These are phyloP conservation scores for Hibiscus tridactylites DNA, from an alignment of 345 rosid genomes.

Conservation along the genomic window DNA sequence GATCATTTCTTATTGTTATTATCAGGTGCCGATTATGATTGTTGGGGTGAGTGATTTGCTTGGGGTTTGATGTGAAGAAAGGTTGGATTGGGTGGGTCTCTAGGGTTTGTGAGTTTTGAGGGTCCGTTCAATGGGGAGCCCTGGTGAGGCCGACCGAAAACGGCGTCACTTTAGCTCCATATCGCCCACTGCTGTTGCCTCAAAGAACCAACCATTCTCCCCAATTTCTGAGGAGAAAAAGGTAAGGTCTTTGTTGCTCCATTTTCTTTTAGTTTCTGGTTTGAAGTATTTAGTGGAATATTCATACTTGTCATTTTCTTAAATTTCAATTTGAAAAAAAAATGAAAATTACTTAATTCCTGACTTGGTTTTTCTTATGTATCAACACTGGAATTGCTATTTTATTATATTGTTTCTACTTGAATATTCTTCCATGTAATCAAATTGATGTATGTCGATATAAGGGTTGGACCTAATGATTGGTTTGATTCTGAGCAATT, in stretches of 20 bases:
- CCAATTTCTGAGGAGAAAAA: conserved; percentile 77
- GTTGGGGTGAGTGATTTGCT: not conserved
- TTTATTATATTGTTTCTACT: not conserved
- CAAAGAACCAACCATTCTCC: conserved; percentile 57
- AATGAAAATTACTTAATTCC: not conserved
- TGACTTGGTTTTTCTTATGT: not conserved
- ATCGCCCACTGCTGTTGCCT: conserved; percentile 65
- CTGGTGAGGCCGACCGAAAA: conserved; percentile 89
- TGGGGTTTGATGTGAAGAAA: conserved; percentile 20
- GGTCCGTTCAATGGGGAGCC: conserved; percentile 60
- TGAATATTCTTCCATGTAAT: not conserved
- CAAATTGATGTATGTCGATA: not conserved
- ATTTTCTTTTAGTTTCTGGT: not conserved
- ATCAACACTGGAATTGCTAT: not conserved
- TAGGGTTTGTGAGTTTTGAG: conserved; percentile 27
- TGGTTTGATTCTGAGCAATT: not conserved
- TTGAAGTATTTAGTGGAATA: not conserved
- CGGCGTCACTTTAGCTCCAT: conserved; percentile 71
- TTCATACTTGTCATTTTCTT: not conserved
- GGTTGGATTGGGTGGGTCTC: conserved; percentile 15
- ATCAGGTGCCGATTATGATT: not conserved
- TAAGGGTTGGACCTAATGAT: not conserved
- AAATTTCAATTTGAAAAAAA: not conserved
- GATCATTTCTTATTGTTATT: not conserved
- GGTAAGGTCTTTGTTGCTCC: conserved; percentile 12